These are phyloP conservation scores for Dactylis glomerata DNA, from an alignment of 176 grass and related monocot genomes.

Conservation along the genomic window DNA sequence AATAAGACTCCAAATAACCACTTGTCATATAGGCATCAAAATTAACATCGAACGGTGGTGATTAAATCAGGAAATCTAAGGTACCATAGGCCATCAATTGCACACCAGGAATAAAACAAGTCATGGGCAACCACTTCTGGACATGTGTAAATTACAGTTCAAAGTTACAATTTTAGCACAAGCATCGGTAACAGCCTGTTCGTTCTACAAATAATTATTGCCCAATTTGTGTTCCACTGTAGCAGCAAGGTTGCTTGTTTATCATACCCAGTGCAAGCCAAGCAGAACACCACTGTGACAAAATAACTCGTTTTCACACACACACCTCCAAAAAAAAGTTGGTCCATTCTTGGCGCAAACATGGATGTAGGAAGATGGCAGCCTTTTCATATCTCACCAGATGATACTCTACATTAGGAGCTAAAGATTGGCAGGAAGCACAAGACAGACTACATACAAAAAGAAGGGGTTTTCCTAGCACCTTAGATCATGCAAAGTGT, in stretches of 20 bases:
- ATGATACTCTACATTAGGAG: neutral
- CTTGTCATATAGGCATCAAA: neutral
- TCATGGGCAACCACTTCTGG: neutral
- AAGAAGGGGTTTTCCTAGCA: neutral
- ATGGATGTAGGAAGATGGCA: constrained; percentile 2
- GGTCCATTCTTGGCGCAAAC: neutral
- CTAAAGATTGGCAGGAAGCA: constrained; percentile 1
- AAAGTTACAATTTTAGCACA: neutral
- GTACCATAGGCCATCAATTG: neutral
- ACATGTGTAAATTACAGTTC: neutral
- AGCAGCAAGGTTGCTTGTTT: constrained; percentile 13
- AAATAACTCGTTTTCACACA: neutral
- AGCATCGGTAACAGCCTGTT: neutral
- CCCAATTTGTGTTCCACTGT: constrained; percentile 9
- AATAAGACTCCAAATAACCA: neutral
- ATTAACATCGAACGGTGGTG: neutral
- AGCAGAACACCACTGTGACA: neutral
- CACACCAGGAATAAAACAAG: constrained; percentile 1
- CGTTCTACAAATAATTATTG: neutral
- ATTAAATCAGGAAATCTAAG: neutral
- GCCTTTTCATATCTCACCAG: neutral
- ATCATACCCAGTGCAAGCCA: neutral
- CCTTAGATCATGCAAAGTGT: neutral
- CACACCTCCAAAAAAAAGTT: neutral
- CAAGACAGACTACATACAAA: neutral